Evolutionary conservation across 2,329 filamentous ascomycete species (phyloP).

Genomic region (Amylocarpus encephaloides): DNA sequence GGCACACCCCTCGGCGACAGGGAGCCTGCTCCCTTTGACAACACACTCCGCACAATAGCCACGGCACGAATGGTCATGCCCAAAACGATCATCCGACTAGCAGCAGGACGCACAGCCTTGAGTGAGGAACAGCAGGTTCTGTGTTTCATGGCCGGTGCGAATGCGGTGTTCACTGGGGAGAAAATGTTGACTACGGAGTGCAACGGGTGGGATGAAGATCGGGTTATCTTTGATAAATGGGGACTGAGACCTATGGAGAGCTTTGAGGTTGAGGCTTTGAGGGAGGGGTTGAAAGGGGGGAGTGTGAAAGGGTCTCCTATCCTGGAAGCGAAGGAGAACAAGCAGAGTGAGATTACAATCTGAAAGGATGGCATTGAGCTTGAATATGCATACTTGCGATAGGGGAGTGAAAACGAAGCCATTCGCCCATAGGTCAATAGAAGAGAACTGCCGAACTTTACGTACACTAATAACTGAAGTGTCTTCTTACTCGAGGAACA

Average conservation of each 20-base stretch:
- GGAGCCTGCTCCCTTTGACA: conserved; percentile 67
- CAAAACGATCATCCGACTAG: conserved; percentile 77
- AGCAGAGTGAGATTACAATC: no score
- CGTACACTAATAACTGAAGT: no score
- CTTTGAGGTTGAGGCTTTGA: conserved; percentile 28
- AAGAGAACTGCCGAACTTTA: no score
- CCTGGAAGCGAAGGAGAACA: no score
- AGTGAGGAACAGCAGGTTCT: conserved; percentile 81
- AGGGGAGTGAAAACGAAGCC: no score
- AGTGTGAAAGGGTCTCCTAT: no score
- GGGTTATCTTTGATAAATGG: conserved; percentile 76
- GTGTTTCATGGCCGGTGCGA: conserved; percentile 86
- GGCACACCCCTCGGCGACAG: conserved; percentile 77
- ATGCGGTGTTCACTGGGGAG: conserved; percentile 92
- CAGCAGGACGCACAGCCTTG: conserved; percentile 78
- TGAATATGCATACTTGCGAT: no score
- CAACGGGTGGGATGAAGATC: conserved; percentile 86
- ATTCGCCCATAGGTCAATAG: no score
- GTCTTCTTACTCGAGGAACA: no score
- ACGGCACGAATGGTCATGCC: conserved; percentile 80
- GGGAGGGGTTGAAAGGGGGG: conserved; percentile 7
- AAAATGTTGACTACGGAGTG: conserved; percentile 94
- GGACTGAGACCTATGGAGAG: conserved; percentile 69
- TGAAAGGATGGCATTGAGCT: no score
- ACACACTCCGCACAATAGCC: conserved; percentile 74